Evolutionary conservation across 441 rosid species (phyloP), one percentile per base, ranked within the genome.

Genomic region (Syzygium syzygioides): DNA sequence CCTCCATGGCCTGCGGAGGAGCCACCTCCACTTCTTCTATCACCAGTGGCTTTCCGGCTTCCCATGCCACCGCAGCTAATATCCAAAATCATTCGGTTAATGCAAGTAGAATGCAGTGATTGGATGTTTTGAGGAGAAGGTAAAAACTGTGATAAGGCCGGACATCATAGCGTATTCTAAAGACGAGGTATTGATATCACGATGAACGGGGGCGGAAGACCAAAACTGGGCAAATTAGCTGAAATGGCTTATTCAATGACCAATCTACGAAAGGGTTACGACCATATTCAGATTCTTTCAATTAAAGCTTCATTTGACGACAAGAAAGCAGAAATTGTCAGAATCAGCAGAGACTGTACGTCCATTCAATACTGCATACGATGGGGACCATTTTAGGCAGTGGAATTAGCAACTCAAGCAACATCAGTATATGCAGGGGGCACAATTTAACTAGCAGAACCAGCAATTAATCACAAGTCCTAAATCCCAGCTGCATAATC

Each of bases 1-100:
- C 86, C 80, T 88, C 89, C 89, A 88, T 88, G 62, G 89, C 79
- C 86, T 88, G 86, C 28, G 87, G 89, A 23, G 89, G 86, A 84
- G 89, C 89, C 87, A 88, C 89, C 87, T 88, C 89, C 80, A 88
- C 89, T 59, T 88, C 83, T 60, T 88, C 89, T 13, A 88, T 83
- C 79, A 80, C 80, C 45, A 88, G 89, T 34, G 87, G 89, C 86
- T 88, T 88, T 84, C 89, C 89, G 5, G 86, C 86, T 60, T 88
- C 89, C 89, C 89, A 88, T 32, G 89, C 89, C 52, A 88, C 89
- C 52, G 86, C 89, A 60, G 86, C 89, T 88, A 32, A 68, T 32
- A 88, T 57, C 11, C 87, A 30, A 37, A 56, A 83, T 30, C 19
- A 45, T 45, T 14, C 52, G 52, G 53, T 76, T 23, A 76, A 76